Conservation (phyloP, 1,139 yeast species). For the Kurtzmaniella quercitrusa region DNA sequence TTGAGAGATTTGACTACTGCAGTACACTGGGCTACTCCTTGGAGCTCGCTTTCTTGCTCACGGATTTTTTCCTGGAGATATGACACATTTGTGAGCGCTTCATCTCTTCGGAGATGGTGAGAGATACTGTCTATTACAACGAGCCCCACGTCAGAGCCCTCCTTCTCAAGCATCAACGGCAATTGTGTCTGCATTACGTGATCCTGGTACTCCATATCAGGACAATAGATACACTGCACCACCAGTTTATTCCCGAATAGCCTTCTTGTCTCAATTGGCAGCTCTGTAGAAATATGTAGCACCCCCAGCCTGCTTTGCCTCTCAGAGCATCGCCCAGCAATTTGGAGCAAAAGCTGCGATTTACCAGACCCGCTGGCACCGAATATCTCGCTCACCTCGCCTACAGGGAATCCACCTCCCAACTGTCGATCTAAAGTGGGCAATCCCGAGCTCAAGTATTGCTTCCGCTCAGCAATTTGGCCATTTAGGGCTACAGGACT, state of each 20-base stretch:
- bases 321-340: conserved; percentile 53
- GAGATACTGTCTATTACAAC: conserved; percentile 82
- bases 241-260: conserved; percentile 26
- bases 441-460: conserved; percentile 56
- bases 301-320: conserved; percentile 30
- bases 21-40: conserved; percentile 14
- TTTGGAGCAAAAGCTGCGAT: conserved; percentile 67
- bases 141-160: conserved; percentile 40
- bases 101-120: conserved; percentile 73
- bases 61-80: conserved; percentile 21
- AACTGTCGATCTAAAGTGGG: conserved; percentile 49
- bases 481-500: conserved; percentile 1
- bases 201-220: conserved; percentile 68
- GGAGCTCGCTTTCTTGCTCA: conserved; percentile 19
- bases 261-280: conserved; percentile 63
- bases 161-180: conserved; percentile 49
- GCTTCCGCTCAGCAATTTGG: conserved; percentile 2
- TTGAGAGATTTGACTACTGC: conserved; percentile 23
- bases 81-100: conserved; percentile 30
- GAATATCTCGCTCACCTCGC: conserved; percentile 70
- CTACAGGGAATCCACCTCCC: conserved; percentile 66
- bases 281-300: conserved; percentile 74
- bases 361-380: conserved; percentile 88
- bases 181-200: conserved; percentile 70
- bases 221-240: conserved; percentile 52